Percentiles rank a stretch among this genome's conserved stretches.
These are phyloP conservation scores for Lasiodiplodia citricola DNA, from an alignment of 2,329 filamentous ascomycete genomes.

Conservation along the genomic window DNA sequence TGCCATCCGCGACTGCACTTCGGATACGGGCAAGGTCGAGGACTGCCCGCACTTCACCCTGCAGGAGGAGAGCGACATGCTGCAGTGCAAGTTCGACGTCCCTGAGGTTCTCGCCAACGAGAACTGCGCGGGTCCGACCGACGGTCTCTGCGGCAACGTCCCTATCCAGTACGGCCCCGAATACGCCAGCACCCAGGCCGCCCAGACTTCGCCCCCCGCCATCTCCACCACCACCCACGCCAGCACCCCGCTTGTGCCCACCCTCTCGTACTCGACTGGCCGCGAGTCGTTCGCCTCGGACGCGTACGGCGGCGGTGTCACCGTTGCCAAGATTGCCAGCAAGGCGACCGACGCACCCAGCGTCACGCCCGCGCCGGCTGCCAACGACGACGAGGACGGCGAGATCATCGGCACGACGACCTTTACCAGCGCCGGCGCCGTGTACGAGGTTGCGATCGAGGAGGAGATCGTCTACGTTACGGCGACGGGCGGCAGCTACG, in stretches of 20 bases:
- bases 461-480: slow-evolving; percentile 51
- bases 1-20: slow-evolving; percentile 76
- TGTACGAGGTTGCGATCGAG: slow-evolving; percentile 53
- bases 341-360: slow-evolving; percentile 18
- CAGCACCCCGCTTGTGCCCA: slow-evolving; percentile 36
- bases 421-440: slow-evolving; percentile 49
- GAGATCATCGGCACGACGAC: slow-evolving; percentile 46
- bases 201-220: slow-evolving; percentile 25
- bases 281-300: slow-evolving; percentile 36
- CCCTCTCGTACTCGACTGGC: slow-evolving; percentile 41
- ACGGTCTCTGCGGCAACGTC: slow-evolving; percentile 70
- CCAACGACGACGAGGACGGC: slow-evolving; percentile 22
- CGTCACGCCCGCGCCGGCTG: slow-evolving; percentile 24
- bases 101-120: slow-evolving; percentile 64
- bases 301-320: slow-evolving; percentile 42
- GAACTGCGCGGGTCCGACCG: slow-evolving; percentile 61
- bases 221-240: slow-evolving; percentile 27
- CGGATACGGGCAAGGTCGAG: slow-evolving; percentile 67
- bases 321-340: slow-evolving; percentile 36
- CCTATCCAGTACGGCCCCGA: slow-evolving; percentile 53
- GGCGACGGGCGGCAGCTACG: slow-evolving; percentile 32
- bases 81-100: slow-evolving; percentile 66
- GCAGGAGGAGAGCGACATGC: slow-evolving; percentile 61
- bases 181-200: slow-evolving; percentile 41
- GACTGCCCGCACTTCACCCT: slow-evolving; percentile 80